phyloP scores from a whole-genome alignment of 2,329 filamentous ascomycete genomes.

The Aspergillus calidoustus region DNA sequence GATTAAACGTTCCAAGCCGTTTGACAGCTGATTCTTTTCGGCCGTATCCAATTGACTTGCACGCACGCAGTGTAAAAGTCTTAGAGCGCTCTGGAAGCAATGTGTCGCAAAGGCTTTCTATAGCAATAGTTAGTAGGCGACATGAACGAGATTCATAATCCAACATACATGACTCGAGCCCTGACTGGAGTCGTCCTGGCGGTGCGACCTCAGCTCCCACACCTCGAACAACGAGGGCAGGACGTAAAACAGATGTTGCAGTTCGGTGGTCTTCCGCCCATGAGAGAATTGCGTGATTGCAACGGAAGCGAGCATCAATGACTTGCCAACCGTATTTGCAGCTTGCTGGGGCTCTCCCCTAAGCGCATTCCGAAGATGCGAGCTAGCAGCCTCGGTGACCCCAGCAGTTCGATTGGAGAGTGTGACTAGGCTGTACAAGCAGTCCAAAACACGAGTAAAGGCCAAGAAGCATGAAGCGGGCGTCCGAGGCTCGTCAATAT shows the following conservation, averaged over 20 bases:
- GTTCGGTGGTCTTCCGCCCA: constrained; percentile 35
- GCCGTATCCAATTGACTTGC: constrained; percentile 35
- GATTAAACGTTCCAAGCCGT: constrained; percentile 42
- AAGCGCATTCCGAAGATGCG: constrained; percentile 47
- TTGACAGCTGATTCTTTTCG: constrained; percentile 36
- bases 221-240: constrained; percentile 40
- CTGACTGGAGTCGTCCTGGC: constrained; percentile 38
- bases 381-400: constrained; percentile 38
- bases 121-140: constrained; percentile 17
- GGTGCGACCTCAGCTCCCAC: constrained; percentile 44
- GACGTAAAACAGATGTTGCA: constrained; percentile 41
- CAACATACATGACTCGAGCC: constrained; percentile 40
- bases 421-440: constrained; percentile 38
- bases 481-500: constrained; percentile 37
- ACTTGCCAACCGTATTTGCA: constrained; percentile 41
- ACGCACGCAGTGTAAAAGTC: constrained; percentile 36
- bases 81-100: constrained; percentile 41
- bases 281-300: constrained; percentile 36
- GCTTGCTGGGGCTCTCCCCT: constrained; percentile 40
- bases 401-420: constrained; percentile 32
- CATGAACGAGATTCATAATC: too few species aligned
- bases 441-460: constrained; percentile 40
- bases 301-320: constrained; percentile 39
- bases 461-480: constrained; percentile 38
- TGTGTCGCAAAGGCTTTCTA: constrained; percentile 37